Conservation (phyloP, 768 basidiomycete species). For the Artomyces pyxidatus region DNA sequence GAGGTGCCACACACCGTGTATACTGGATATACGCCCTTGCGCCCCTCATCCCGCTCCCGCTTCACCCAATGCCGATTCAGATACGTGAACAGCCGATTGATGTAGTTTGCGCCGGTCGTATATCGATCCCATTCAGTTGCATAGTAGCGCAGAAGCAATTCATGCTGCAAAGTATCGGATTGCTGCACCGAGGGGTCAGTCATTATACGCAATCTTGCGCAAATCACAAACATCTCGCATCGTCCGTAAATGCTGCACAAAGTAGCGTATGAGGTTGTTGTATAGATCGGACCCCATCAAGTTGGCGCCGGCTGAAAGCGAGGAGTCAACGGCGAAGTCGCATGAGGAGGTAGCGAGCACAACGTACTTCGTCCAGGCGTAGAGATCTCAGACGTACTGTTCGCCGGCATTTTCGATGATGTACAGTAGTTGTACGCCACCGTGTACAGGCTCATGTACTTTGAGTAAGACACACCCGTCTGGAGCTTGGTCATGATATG, state of each 20-base stretch:
- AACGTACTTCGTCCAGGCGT: constrained; percentile 50
- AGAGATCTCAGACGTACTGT: constrained; percentile 30
- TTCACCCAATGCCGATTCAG: constrained; percentile 99
- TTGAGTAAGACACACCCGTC: constrained; percentile 82
- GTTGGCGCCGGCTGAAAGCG: constrained; percentile 73
- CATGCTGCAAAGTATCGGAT: constrained; percentile 76
- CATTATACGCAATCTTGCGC: constrained; percentile 36
- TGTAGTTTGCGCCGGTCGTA: constrained; percentile 94
- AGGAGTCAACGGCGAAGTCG: not conserved
- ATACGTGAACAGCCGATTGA: constrained; percentile 96
- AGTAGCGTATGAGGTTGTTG: constrained; percentile 89
- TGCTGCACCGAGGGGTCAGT: constrained; percentile 35
- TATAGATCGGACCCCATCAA: constrained; percentile 97
- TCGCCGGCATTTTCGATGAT: constrained; percentile 65
- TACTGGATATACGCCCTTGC: constrained; percentile 90
- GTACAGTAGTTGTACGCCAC: constrained; percentile 99
- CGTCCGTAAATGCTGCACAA: constrained; percentile 69
- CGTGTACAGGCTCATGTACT: constrained; percentile 84
- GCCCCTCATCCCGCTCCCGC: constrained; percentile 93
- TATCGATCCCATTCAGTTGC: constrained; percentile 92
- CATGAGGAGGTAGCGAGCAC: not conserved
- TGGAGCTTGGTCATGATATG: constrained; percentile 90
- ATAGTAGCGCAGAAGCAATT: constrained; percentile 85
- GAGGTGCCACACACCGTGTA: constrained; percentile 67
- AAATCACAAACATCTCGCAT: constrained; percentile 45